Base-by-base conservation (phyloP, 2,329 filamentous ascomycete genomes). In the Hypoxylon sp. region DNA sequence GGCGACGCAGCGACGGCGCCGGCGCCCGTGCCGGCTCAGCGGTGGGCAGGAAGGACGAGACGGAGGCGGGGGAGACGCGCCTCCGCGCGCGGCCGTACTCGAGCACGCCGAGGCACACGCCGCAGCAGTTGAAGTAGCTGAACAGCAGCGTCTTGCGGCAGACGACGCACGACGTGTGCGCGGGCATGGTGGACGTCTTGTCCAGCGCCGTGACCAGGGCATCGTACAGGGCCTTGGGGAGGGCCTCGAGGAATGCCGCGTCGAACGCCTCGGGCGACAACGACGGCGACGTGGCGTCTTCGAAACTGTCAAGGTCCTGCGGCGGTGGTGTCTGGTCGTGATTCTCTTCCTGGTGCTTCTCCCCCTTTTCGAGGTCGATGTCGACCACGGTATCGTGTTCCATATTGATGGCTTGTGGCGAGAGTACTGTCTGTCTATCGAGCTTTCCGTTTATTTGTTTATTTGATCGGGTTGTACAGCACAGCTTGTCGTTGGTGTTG, bases 81-180 rank as follows among this genome's bases (percentile, higher is more conserved):
- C 50, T 55, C 15, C 17, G 49, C 1, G 17, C 17, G 3, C 29
- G 38, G 4, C 31, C 33, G 48, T 47, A 48, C 52, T 60, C 38
- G 41, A 56, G 40, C 43, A 51, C 18, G 45, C 60, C 59, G 29
- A 61, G 55, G 42, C 63, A 65, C 13, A 62, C 37, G 33, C 58
- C 60, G 40, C 63, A 65, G 55, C 63, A 65, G 60, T 55, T 56
- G 58, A 65, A 64, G 48, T 65, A 64, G 48, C 60, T 65, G 13
- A 64, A 48, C 11, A 64, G 49, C 11, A 62, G 55, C 13, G 61
- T 64, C 26, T 62, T 59, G 6, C 58, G 63, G 49, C 63, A 65
- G 47, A 64, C 37, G 29, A 55, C 8, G 55, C 63, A 65, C 33
- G 63, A 61, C 17, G n/a, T n/a, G n/a, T n/a, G n/a, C n/a, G n/a